Percentiles rank a stretch among this genome's conserved stretches.
Evolutionary conservation across 768 basidiomycete genomes (phyloP).

Genomic region (Pluteus cervinus): DNA sequence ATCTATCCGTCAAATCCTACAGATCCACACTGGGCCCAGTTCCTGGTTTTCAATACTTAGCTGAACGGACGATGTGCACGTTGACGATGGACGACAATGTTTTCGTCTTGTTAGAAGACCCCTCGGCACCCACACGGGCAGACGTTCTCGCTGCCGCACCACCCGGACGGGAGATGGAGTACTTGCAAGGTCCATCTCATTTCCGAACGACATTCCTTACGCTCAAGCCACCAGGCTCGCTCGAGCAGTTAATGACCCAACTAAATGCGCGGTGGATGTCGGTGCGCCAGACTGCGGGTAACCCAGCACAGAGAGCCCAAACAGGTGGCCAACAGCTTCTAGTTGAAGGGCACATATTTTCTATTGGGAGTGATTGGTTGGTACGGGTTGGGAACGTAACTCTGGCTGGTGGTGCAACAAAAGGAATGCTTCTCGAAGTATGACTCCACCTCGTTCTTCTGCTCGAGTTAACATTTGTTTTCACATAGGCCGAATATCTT

Average conservation of each 20-base stretch:
- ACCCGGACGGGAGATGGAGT: conserved; percentile 33
- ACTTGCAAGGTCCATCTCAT: conserved; percentile 50
- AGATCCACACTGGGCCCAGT: conserved; percentile 63
- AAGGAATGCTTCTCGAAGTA: conserved; percentile 85
- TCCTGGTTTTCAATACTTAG: conserved; percentile 39
- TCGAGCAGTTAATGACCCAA: conserved; percentile 71
- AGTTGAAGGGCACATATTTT: conserved; percentile 69
- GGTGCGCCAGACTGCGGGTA: conserved; percentile 44
- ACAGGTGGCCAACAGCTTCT: conserved; percentile 53
- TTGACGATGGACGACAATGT: conserved; percentile 78
- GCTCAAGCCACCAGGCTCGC: conserved; percentile 62
- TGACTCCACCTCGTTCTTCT: conserved; percentile 3
- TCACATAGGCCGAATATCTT: conserved; percentile 72
- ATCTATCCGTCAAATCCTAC: conserved; percentile 64
- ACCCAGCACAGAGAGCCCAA: conserved; percentile 38
- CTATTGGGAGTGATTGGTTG: conserved; percentile 78
- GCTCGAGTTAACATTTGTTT: conserved; percentile 1
- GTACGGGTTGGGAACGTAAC: conserved; percentile 76
- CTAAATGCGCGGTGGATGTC: conserved; percentile 73
- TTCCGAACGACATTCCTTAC: conserved; percentile 77
- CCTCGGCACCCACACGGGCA: conserved; percentile 58
- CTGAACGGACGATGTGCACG: conserved; percentile 69
- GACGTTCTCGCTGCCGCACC: conserved; percentile 48
- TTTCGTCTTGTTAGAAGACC: conserved; percentile 76
- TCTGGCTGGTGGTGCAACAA: conserved; percentile 66